Percentiles rank a stretch among this genome's conserved stretches.
These are phyloP conservation scores for Phytophthora sojae DNA, from an alignment of 352 stramenopile genomes.

Conservation along the genomic window DNA sequence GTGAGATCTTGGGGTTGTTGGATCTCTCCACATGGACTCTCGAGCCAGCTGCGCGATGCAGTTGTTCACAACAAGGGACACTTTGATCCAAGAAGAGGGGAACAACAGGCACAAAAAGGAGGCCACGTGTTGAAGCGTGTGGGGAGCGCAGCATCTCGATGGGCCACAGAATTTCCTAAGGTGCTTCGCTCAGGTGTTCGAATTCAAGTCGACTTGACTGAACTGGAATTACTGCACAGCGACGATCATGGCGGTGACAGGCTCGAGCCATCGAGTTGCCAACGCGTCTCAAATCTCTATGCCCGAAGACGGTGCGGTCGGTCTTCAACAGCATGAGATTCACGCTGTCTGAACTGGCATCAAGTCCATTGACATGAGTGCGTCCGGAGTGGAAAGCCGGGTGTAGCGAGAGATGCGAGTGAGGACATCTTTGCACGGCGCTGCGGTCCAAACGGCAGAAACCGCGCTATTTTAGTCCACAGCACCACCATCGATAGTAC, in stretches of 20 bases:
- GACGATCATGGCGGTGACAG: not conserved
- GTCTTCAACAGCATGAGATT: conserved; percentile 17
- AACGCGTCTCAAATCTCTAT: conserved; percentile 16
- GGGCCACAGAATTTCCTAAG: not conserved
- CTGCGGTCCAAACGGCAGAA: conserved; percentile 1
- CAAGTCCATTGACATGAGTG: conserved; percentile 38
- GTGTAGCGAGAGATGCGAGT: conserved; percentile 5
- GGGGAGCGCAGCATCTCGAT: conserved; percentile 20
- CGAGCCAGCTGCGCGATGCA: conserved; percentile 12
- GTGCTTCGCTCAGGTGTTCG: not conserved
- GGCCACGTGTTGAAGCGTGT: conserved; percentile 1
- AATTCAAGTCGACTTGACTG: not conserved
- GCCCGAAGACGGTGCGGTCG: conserved; percentile 4
- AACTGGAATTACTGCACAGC: not conserved
- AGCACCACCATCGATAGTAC: conserved; percentile 27
- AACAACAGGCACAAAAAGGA: conserved; percentile 14
- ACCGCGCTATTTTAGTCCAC: conserved; percentile 25
- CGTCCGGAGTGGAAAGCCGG: conserved; percentile 34
- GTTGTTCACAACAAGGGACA: conserved; percentile 10
- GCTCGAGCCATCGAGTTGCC: not conserved
- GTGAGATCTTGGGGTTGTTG: not conserved
- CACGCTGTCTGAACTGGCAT: conserved; percentile 9
- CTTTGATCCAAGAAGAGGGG: conserved; percentile 14
- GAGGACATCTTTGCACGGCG: conserved; percentile 28
- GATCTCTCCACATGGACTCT: conserved; percentile 12